Percentiles rank a stretch among this genome's conserved stretches.
Conservation (phyloP, 805 yeast genomes). For the Starmerella potacharoeniae region DNA sequence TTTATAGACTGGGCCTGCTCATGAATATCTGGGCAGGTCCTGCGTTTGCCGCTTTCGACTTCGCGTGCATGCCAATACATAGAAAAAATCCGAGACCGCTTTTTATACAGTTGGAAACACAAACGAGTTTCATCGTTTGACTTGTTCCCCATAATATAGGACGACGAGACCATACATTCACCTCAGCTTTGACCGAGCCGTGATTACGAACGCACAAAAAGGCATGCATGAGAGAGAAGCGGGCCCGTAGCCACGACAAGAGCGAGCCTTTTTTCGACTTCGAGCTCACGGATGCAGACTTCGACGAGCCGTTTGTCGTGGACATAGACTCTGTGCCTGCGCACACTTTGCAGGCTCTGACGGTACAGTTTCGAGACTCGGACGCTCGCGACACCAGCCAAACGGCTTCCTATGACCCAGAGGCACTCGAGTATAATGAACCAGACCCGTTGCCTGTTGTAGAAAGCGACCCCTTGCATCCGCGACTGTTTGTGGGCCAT, state of each 20-base stretch:
- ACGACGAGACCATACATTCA: no score
- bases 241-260: slow-evolving; percentile 15
- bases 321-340: slow-evolving; percentile 8
- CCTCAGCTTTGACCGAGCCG: background rate
- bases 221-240: slow-evolving; percentile 22
- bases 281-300: slow-evolving; percentile 16
- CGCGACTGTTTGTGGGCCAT: slow-evolving; percentile 31
- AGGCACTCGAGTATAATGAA: background rate
- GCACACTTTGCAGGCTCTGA: background rate
- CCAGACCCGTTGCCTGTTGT: background rate
- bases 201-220: slow-evolving; percentile 2
- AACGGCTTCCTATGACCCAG: background rate
- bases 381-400: background rate
- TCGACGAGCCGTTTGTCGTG: slow-evolving; percentile 3
- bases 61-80: background rate
- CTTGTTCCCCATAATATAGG: no score
- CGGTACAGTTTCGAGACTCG: background rate
- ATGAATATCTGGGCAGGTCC: no score
- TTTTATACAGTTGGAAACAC: background rate
- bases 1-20: no score
- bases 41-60: background rate
- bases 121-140: no score
- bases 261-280: slow-evolving; percentile 21
- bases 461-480: slow-evolving; percentile 37
- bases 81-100: background rate